A percentile compares a stretch with the other conserved stretches of the same genome.
Conservation (phyloP, 352 stramenopile species). For the Globisporangium rhizosaccharum region DNA sequence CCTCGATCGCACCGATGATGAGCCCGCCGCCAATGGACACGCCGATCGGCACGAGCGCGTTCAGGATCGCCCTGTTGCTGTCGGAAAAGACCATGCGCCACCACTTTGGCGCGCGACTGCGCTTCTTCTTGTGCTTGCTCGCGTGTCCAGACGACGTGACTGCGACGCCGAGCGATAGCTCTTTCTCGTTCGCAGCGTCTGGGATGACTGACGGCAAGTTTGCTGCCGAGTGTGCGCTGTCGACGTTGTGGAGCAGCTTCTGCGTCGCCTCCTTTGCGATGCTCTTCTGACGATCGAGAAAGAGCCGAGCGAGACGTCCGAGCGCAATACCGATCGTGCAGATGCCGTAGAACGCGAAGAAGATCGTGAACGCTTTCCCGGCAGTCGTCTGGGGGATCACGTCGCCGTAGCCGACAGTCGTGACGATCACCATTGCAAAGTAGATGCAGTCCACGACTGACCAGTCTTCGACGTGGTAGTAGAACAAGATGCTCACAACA, state of each 20-base stretch:
- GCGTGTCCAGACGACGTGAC: neutral
- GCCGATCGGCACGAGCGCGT: conserved; percentile 36
- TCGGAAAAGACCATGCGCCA: conserved; percentile 36
- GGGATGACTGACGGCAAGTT: conserved; percentile 5
- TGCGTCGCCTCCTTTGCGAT: conserved; percentile 57
- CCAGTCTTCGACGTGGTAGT: conserved; percentile 54
- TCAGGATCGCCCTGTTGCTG: conserved; percentile 46
- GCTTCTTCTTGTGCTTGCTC: conserved; percentile 5
- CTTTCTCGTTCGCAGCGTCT: conserved; percentile 12
- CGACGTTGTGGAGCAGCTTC: conserved; percentile 39
- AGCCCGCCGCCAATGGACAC: conserved; percentile 47
- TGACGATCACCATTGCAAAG: conserved; percentile 91
- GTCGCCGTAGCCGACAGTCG: conserved; percentile 87
- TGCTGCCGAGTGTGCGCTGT: conserved; percentile 26
- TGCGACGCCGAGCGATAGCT: conserved; percentile 15
- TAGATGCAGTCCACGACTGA: conserved; percentile 83
- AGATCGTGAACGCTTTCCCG: conserved; percentile 80
- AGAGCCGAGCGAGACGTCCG: conserved; percentile 45
- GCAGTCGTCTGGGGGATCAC: conserved; percentile 43
- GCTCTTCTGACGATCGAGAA: conserved; percentile 43
- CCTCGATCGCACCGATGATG: conserved; percentile 51
- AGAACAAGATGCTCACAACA: conserved; percentile 45
- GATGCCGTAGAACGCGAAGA: conserved; percentile 81
- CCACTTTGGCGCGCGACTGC: conserved; percentile 22
- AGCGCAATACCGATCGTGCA: conserved; percentile 61